phyloP scores from a whole-genome alignment of 176 grass and related monocot genomes.

The Aegilops bicornis region DNA sequence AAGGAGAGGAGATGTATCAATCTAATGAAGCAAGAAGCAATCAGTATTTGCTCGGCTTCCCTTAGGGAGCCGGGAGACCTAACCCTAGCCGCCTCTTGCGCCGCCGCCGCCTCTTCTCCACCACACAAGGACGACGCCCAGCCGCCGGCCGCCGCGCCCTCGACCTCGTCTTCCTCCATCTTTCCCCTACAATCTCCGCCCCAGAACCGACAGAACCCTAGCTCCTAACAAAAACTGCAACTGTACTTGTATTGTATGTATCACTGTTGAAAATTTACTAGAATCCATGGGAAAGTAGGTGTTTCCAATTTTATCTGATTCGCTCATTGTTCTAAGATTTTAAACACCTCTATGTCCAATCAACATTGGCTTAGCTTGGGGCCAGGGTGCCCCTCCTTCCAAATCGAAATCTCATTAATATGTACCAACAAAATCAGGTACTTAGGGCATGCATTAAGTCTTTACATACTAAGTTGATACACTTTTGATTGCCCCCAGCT shows the following conservation, averaged over 20 bases:
- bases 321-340: neutral
- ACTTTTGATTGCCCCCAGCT: neutral
- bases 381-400: neutral
- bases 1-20: no score
- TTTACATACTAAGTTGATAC: neutral
- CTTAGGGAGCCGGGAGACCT: no score
- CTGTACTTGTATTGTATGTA: neutral
- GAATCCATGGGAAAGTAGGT: neutral
- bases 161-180: no score
- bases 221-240: neutral
- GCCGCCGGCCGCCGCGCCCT: no score
- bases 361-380: slow-evolving; percentile 6
- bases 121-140: no score
- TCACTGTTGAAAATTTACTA: neutral
- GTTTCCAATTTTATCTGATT: neutral
- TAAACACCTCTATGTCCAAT: neutral
- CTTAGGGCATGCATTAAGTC: neutral
- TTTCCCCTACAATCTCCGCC: no score
- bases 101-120: no score
- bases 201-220: no score
- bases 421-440: neutral
- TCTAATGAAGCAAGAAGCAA: no score
- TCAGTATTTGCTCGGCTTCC: no score
- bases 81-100: no score
- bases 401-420: neutral